Conservation (phyloP, 768 basidiomycete species). For the Kwoniella mangroviensis region DNA sequence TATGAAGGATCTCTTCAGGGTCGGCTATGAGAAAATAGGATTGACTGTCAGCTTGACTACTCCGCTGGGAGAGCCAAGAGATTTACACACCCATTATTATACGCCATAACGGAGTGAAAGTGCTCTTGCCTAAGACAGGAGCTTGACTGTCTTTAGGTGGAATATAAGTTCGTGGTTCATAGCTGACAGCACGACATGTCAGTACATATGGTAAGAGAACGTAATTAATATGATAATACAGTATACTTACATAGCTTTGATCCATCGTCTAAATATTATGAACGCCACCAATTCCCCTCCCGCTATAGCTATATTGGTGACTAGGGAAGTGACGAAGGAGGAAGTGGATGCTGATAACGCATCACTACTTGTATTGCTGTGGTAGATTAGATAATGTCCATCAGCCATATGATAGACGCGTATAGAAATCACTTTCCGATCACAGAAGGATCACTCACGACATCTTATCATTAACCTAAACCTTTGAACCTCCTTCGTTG, state of each 20-base stretch:
- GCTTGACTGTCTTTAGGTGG: conserved; percentile 62
- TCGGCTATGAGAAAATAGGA: conserved; percentile 57
- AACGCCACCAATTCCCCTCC: conserved; percentile 72
- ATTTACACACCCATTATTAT: conserved; percentile 37
- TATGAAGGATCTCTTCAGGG: conserved; percentile 53
- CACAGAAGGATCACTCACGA: neutral
- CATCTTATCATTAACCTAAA: neutral
- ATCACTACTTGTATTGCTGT: conserved; percentile 26
- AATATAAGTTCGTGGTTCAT: conserved; percentile 77
- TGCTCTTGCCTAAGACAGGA: conserved; percentile 35
- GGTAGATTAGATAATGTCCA: neutral
- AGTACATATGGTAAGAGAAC: neutral
- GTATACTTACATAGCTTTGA: conserved; percentile 76
- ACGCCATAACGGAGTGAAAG: conserved; percentile 40
- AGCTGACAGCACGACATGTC: conserved; percentile 19
- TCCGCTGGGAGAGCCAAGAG: too few species aligned
- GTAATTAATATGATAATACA: neutral
- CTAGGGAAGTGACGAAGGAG: conserved; percentile 82
- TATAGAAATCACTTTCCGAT: too few species aligned
- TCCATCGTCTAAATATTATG: conserved; percentile 79
- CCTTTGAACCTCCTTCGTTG: too few species aligned
- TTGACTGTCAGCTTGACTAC: too few species aligned
- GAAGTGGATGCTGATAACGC: conserved; percentile 66
- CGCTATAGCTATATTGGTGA: conserved; percentile 70
- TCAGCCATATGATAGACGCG: conserved; percentile 11